Evolutionary conservation across 1,284 basidiomycete genomes (phyloP).

Genomic region (Lentinula novae-zelandiae): DNA sequence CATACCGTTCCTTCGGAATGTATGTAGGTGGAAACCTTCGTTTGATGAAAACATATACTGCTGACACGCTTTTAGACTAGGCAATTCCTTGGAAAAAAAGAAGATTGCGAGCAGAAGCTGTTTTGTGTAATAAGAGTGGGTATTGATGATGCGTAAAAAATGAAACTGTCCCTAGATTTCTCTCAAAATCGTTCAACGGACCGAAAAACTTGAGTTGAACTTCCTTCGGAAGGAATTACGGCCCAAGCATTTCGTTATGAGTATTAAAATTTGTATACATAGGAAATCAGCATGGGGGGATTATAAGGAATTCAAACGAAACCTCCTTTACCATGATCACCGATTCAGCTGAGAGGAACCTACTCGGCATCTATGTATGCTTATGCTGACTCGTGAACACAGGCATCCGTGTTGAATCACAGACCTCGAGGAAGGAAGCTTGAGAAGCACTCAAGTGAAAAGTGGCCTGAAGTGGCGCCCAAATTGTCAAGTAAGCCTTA

Average conservation of each 20-base stretch:
- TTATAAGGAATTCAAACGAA: neutral
- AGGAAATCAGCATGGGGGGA: neutral
- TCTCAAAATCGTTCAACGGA: neutral
- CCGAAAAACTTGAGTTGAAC: too few relatives aligned
- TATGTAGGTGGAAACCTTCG: neutral
- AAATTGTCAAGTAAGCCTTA: constrained; percentile 27
- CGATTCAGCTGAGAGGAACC: neutral
- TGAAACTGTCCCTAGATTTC: neutral
- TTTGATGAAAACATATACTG: neutral
- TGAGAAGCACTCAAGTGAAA: neutral
- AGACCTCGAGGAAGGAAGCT: constrained; percentile 7
- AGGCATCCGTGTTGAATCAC: neutral
- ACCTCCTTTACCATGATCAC: neutral
- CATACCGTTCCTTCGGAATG: neutral
- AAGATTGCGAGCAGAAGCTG: neutral
- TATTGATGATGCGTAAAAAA: neutral
- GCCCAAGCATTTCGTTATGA: too few relatives aligned
- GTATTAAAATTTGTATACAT: too few relatives aligned
- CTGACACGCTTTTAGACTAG: constrained; percentile 6
- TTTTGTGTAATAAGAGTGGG: neutral
- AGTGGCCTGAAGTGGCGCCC: constrained; percentile 13
- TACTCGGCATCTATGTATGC: constrained; percentile 2
- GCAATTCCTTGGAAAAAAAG: neutral
- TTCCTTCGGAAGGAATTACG: too few relatives aligned
- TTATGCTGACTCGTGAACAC: constrained; percentile 6